Conservation (phyloP, 1,284 basidiomycete species). For the Cystobasidiaceae sp. region DNA sequence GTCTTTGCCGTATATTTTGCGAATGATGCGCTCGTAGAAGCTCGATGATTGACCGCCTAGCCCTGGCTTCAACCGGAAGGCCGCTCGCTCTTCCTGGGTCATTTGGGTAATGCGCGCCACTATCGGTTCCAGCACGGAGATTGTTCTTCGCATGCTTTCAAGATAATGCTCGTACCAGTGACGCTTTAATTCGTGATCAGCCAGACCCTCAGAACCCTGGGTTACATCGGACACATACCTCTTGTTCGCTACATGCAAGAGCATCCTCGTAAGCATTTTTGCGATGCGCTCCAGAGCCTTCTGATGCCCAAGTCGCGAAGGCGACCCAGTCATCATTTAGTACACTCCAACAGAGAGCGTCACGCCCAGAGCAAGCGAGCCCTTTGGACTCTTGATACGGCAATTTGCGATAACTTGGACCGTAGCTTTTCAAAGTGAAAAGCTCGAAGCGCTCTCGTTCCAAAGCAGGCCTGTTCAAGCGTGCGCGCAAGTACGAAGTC, state of each 20-base stretch:
- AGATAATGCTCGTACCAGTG: constrained; percentile 96
- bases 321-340: constrained; percentile 96
- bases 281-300: constrained; percentile 77
- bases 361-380: constrained; percentile 88
- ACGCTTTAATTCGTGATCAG: too few species aligned
- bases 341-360: constrained; percentile 91
- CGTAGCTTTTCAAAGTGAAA: constrained; percentile 52
- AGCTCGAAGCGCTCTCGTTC: constrained; percentile 55
- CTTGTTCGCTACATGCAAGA: constrained; percentile 93
- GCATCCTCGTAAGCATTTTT: constrained; percentile 97
- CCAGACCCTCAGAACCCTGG: too few species aligned
- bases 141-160: constrained; percentile 82
- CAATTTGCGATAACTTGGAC: constrained; percentile 88
- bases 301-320: constrained; percentile 94
- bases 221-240: constrained; percentile 52
- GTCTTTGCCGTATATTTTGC: constrained; percentile 76
- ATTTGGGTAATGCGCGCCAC: constrained; percentile 79
- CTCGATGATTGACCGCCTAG: constrained; percentile 81
- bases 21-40: constrained; percentile 74
- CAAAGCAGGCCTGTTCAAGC: constrained; percentile 51
- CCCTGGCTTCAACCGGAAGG: constrained; percentile 78
- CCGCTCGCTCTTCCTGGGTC: constrained; percentile 75
- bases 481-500: background rate
- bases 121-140: constrained; percentile 83
- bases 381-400: constrained; percentile 78